These are phyloP conservation scores for Nannochloris sp. DNA, from an alignment of 139 green algal genomes.

Conservation along the genomic window DNA sequence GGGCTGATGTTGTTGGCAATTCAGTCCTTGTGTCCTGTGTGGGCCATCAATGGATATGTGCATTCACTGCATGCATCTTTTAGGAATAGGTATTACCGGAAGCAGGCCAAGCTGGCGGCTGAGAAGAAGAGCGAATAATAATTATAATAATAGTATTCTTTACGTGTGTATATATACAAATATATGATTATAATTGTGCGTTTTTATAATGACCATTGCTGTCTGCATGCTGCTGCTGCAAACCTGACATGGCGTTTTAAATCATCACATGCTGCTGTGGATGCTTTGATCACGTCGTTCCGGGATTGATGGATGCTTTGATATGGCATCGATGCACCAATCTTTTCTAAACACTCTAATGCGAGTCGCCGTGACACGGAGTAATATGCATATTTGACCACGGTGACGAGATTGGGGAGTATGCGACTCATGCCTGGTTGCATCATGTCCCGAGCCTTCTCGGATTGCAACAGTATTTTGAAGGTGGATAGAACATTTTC, in stretches of 20 bases:
- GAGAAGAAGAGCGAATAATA: constrained; percentile 11
- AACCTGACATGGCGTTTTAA: constrained; percentile 11
- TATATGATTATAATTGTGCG: background rate
- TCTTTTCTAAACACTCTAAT: no score
- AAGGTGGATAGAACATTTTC: no score
- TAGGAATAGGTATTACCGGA: constrained; percentile 25
- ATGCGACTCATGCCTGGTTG: no score
- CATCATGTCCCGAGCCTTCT: no score
- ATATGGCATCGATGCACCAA: constrained; percentile 15
- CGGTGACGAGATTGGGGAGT: no score
- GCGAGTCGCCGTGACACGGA: no score
- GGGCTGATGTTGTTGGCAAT: constrained; percentile 36
- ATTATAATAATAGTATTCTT: background rate
- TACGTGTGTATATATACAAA: constrained; percentile 1
- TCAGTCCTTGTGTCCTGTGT: constrained; percentile 11
- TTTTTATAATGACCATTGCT: constrained; percentile 9
- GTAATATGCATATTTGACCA: no score
- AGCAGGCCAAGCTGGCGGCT: constrained; percentile 6
- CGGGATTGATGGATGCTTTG: constrained; percentile 9
- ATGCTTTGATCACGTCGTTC: constrained; percentile 4
- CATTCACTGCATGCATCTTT: constrained; percentile 35
- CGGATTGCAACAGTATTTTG: no score
- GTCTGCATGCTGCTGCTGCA: constrained; percentile 9
- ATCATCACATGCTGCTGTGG: constrained; percentile 20
- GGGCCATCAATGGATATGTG: constrained; percentile 37